Evolutionary conservation across 257 asterid genomes (phyloP).

Genomic region (Solanum infundibuliforme): DNA sequence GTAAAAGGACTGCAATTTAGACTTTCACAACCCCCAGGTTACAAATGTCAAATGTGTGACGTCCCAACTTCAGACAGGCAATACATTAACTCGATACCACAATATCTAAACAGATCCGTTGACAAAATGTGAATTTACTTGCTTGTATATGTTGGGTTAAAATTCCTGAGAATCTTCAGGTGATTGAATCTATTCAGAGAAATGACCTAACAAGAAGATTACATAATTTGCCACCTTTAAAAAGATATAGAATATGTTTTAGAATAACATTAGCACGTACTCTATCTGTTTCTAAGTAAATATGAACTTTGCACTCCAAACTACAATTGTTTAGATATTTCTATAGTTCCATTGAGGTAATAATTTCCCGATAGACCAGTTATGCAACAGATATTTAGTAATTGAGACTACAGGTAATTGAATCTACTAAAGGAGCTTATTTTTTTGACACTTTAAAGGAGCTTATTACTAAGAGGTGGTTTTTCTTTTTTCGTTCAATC

Average conservation of each 20-base stretch:
- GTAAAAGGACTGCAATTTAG: neutral
- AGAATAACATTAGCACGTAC: neutral
- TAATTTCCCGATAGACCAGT: neutral
- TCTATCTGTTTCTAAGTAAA: neutral
- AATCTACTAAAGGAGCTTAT: neutral
- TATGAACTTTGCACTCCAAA: neutral
- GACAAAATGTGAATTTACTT: neutral
- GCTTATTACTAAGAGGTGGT: neutral
- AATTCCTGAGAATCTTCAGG: neutral
- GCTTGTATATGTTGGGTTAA: neutral
- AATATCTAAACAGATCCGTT: neutral
- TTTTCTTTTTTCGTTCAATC: neutral
- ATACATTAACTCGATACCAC: neutral
- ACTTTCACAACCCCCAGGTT: neutral
- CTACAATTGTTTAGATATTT: neutral
- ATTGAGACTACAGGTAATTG: neutral
- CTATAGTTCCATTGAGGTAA: neutral
- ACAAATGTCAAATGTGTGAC: neutral
- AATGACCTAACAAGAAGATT: neutral
- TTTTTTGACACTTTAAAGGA: neutral
- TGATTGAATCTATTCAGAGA: neutral
- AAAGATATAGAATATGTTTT: neutral
- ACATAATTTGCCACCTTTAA: neutral
- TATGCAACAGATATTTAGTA: neutral
- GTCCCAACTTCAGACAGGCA: neutral